phyloP scores from a whole-genome alignment of 208 protist species.

The Novymonas esmeraldas region DNA sequence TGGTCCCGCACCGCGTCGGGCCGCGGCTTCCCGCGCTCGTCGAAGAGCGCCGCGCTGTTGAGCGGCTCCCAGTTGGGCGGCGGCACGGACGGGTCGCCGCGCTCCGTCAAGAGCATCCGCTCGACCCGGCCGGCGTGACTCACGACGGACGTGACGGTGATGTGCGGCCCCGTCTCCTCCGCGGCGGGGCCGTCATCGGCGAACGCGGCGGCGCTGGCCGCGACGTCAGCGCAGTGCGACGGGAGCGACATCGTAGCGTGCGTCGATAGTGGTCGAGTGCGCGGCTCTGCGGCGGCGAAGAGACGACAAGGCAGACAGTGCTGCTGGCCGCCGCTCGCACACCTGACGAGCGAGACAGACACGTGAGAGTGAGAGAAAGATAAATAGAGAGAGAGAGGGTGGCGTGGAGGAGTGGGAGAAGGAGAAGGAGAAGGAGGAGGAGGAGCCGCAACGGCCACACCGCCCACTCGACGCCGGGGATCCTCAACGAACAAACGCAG shows the following conservation, averaged over 20 bases:
- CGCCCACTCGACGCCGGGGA: no score
- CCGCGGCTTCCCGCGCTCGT: conserved; percentile 45
- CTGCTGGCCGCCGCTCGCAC: no score
- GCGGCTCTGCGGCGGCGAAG: no score
- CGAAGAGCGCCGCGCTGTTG: conserved; percentile 50
- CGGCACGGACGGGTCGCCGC: conserved; percentile 48
- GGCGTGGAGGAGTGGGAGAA: not conserved
- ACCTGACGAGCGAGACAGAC: not conserved
- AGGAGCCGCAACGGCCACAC: no score
- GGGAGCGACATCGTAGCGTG: conserved; percentile 7
- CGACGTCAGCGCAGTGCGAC: not conserved
- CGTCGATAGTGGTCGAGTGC: not conserved
- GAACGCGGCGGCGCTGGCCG: conserved; percentile 6
- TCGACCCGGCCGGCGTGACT: conserved; percentile 27
- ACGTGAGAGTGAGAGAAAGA: not conserved
- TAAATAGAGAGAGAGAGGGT: not conserved
- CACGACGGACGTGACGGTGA: conserved; percentile 6
- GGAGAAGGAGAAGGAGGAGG: not conserved
- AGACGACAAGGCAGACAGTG: not conserved
- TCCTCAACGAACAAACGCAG: no score
- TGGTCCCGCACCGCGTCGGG: conserved; percentile 71
- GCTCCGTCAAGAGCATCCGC: conserved; percentile 68
- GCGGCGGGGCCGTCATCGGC: not conserved
- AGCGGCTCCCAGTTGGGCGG: conserved; percentile 80
- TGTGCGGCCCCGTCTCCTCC: not conserved